Conservation (phyloP, 768 basidiomycete species). For the Naematelia encephala region DNA sequence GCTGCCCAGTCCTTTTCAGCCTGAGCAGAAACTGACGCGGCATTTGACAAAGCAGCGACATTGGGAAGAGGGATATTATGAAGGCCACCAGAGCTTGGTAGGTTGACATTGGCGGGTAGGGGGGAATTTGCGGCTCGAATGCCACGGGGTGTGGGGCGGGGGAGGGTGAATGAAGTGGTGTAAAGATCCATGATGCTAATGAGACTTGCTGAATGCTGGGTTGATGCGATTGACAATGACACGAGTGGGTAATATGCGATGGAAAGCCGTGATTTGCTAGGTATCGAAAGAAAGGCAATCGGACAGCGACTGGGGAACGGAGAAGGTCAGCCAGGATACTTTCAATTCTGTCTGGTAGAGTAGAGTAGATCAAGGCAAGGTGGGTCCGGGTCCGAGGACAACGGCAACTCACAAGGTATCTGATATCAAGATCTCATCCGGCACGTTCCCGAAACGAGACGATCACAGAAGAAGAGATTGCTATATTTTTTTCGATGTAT, state of each 20-base stretch:
- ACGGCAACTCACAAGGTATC: not conserved
- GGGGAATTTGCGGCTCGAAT: constrained; percentile 31
- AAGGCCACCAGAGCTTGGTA: constrained; percentile 7
- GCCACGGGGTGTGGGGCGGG: constrained; percentile 65
- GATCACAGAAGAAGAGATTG: not conserved
- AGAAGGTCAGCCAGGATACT: not conserved
- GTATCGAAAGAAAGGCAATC: not conserved
- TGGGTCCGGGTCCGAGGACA: too few species aligned
- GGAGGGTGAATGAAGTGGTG: constrained; percentile 89
- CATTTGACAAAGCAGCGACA: constrained; percentile 21
- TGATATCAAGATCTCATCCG: not conserved
- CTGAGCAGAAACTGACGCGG: constrained; percentile 17
- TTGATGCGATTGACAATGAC: not conserved
- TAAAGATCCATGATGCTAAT: constrained; percentile 77
- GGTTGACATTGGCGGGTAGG: constrained; percentile 13
- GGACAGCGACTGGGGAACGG: not conserved
- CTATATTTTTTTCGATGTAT: not conserved
- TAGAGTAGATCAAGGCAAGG: too few species aligned
- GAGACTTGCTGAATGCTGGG: not conserved
- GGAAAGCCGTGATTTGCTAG: not conserved
- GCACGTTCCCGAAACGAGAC: not conserved
- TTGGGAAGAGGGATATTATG: constrained; percentile 17
- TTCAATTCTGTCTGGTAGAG: too few species aligned
- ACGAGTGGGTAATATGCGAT: not conserved
- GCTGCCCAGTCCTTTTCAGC: constrained; percentile 64